Evolutionary conservation across 225 moss, liverwort and hornwort species (phyloP).

Genomic region (Pseudisothecium myosuroides): DNA sequence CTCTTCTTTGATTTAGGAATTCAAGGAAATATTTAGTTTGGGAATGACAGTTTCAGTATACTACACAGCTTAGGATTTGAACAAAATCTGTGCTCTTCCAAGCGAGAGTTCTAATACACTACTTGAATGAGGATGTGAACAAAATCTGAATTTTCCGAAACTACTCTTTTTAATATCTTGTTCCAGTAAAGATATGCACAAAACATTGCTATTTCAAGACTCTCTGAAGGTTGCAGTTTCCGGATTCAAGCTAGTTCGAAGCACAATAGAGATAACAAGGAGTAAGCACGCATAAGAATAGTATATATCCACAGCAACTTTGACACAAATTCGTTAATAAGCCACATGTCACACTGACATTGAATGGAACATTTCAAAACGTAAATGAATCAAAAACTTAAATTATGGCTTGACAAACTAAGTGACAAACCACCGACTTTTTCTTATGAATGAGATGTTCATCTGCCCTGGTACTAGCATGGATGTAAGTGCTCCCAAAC

Average conservation of each 20-base stretch:
- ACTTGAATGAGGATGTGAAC: neutral
- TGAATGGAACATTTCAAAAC: neutral
- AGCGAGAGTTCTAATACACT: neutral
- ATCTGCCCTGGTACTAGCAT: neutral
- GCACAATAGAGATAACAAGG: neutral
- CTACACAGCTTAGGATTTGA: neutral
- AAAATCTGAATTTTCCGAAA: neutral
- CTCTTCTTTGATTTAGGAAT: neutral
- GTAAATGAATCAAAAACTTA: neutral
- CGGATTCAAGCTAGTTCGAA: neutral
- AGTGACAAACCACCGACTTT: no score
- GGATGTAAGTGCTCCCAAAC: neutral
- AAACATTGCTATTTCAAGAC: neutral
- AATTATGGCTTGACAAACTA: neutral
- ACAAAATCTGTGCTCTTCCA: neutral
- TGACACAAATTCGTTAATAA: neutral
- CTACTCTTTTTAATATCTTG: neutral
- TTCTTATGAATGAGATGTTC: neutral
- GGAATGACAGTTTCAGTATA: neutral
- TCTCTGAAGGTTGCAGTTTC: neutral
- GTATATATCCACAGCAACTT: no score
- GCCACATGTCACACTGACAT: neutral
- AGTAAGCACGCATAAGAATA: neutral
- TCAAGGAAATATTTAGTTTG: neutral
- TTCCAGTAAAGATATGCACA: neutral